Percentiles rank a stretch among this genome's conserved stretches.
Evolutionary conservation across 2,329 filamentous ascomycete genomes (phyloP).

Genomic region (Elsinoe batatas): DNA sequence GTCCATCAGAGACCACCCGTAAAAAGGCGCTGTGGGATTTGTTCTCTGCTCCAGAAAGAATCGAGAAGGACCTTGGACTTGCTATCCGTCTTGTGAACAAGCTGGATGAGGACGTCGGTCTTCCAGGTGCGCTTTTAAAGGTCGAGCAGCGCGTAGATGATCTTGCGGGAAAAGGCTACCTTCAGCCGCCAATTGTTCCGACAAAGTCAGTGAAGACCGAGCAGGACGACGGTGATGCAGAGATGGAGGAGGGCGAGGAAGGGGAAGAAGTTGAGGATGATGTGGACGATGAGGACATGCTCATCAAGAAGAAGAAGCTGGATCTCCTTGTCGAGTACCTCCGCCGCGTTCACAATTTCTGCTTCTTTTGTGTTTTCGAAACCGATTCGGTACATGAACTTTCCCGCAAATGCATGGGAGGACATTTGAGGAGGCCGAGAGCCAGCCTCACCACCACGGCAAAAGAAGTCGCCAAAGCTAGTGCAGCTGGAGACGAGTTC

Average conservation of each 20-base stretch:
- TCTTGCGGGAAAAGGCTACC: conserved; percentile 61
- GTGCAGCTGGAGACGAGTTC: conserved; percentile 71
- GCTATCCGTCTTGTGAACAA: conserved; percentile 74
- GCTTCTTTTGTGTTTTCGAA: conserved; percentile 99
- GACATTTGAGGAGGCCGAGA: conserved; percentile 86
- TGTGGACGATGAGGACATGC: conserved; percentile 76
- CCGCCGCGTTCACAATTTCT: conserved; percentile 94
- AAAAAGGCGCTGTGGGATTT: conserved; percentile 97
- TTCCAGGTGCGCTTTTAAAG: conserved; percentile 66
- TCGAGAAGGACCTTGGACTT: conserved; percentile 79
- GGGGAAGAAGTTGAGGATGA: conserved; percentile 72
- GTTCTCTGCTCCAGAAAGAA: conserved; percentile 86
- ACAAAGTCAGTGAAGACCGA: conserved; percentile 51
- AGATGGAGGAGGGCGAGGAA: conserved; percentile 57
- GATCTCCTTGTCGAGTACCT: conserved; percentile 95
- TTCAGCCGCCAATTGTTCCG: conserved; percentile 55
- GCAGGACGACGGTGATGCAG: conserved; percentile 44
- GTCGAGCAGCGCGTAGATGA: conserved; percentile 83
- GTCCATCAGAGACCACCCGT: conserved; percentile 70
- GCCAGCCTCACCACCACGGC: conserved; percentile 74
- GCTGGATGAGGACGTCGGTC: conserved; percentile 74
- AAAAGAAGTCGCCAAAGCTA: conserved; percentile 76
- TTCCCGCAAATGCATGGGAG: conserved; percentile 88
- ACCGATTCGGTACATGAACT: conserved; percentile 95
- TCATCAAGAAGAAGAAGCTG: conserved; percentile 92